phyloP scores from a whole-genome alignment of 306 rosid genomes.

The Cucurbita ficifolia region DNA sequence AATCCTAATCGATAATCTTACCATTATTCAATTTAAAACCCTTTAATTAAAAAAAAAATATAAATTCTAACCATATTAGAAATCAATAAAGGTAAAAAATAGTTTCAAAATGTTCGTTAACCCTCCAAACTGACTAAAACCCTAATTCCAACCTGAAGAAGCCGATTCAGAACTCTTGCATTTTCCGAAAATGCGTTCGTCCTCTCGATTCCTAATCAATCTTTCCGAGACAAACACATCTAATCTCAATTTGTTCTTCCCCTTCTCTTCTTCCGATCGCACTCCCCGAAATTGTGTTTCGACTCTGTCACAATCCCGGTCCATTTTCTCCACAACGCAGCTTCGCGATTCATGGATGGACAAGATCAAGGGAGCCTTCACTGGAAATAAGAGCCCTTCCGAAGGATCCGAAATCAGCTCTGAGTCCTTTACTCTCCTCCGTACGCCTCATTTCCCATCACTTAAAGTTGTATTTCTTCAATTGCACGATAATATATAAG shows the following conservation, averaged over 20 bases:
- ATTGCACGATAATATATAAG: not conserved
- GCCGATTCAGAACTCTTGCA: not conserved
- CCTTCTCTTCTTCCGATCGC: not conserved
- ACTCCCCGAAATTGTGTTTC: slow-evolving; percentile 3
- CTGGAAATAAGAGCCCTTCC: slow-evolving; percentile 34
- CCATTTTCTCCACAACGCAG: slow-evolving; percentile 43
- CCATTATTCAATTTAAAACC: too few relatives aligned
- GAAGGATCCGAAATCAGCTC: slow-evolving; percentile 20
- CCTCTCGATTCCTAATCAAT: slow-evolving; percentile 24
- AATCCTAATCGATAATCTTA: too few relatives aligned
- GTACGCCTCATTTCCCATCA: slow-evolving; percentile 23
- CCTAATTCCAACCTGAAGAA: not conserved
- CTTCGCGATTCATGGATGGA: slow-evolving; percentile 57
- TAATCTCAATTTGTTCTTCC: not conserved
- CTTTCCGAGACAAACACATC: slow-evolving; percentile 1
- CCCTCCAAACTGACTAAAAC: not conserved
- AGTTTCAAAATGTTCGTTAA: too few relatives aligned
- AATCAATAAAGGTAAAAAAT: too few relatives aligned
- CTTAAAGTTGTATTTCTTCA: not conserved
- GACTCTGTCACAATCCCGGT: slow-evolving; percentile 24
- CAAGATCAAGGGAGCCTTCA: slow-evolving; percentile 62
- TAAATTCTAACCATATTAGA: too few relatives aligned
- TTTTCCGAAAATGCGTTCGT: not conserved
- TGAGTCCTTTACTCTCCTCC: slow-evolving; percentile 45
- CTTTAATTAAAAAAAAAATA: too few relatives aligned